Conservation (phyloP, 441 rosid species). For the Metrosideros polymorpha region DNA sequence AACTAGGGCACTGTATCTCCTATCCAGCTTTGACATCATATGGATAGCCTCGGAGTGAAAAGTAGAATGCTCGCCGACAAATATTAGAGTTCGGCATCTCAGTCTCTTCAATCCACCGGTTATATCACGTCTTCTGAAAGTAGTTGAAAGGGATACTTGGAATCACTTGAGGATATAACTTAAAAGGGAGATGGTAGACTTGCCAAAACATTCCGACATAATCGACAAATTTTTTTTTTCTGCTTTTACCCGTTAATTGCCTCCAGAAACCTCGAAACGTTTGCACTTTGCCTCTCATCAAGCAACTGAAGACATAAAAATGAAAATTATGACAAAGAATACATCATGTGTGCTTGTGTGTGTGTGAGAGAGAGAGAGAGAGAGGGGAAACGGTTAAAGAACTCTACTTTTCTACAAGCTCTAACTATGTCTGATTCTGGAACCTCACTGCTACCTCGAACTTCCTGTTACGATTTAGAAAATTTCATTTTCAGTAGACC, state of each 20-base stretch:
- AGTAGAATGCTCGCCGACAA: constrained; percentile 72
- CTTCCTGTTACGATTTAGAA: constrained; percentile 43
- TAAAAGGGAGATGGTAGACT: not conserved
- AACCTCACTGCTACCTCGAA: constrained; percentile 66
- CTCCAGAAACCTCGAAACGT: constrained; percentile 70
- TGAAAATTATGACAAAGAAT: not conserved
- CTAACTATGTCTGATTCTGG: constrained; percentile 82
- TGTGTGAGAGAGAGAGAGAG: not conserved
- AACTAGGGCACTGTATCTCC: constrained; percentile 61
- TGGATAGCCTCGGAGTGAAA: constrained; percentile 65
- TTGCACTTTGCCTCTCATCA: constrained; percentile 72
- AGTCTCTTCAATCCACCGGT: constrained; percentile 62
- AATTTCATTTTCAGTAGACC: not conserved
- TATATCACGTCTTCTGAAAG: constrained; percentile 73
- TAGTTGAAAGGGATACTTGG: not conserved
- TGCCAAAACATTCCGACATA: not conserved
- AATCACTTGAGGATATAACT: not conserved
- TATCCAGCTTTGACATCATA: constrained; percentile 55
- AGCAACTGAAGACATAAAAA: constrained; percentile 46
- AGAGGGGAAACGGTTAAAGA: constrained; percentile 1
- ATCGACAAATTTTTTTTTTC: not conserved
- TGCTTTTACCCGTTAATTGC: constrained; percentile 67
- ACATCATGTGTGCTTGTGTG: not conserved
- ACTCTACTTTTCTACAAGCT: constrained; percentile 75
- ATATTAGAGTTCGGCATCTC: constrained; percentile 71